Percentiles rank a stretch among this genome's conserved stretches.
phyloP scores from a whole-genome alignment of 768 basidiomycete genomes.

The Grammothele lineata region DNA sequence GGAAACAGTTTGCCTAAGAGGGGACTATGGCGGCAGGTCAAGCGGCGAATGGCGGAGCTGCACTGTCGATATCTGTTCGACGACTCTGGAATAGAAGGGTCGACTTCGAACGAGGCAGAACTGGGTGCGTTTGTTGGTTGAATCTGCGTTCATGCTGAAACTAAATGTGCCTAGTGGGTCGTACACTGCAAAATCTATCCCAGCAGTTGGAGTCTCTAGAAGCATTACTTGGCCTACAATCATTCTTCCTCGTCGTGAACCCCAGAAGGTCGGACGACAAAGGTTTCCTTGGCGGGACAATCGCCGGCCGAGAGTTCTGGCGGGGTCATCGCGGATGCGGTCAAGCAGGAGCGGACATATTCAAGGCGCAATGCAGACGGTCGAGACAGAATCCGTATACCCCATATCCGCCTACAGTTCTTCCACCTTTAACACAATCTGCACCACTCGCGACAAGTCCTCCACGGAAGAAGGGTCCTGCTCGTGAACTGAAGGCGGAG shows the following conservation, averaged over 20 bases:
- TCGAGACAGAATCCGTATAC: not conserved
- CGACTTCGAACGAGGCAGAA: too few species aligned
- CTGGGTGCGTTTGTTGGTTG: too few species aligned
- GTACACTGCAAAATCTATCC: constrained; percentile 46
- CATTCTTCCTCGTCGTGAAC: constrained; percentile 59
- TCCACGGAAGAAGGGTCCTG: constrained; percentile 17
- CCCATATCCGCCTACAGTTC: not conserved
- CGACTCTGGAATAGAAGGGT: not conserved
- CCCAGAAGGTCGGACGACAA: constrained; percentile 41
- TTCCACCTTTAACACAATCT: not conserved
- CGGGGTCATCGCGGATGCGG: constrained; percentile 56
- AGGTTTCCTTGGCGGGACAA: constrained; percentile 62
- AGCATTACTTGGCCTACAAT: constrained; percentile 48
- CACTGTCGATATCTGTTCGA: constrained; percentile 55
- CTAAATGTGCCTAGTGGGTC: constrained; percentile 34
- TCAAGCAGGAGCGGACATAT: constrained; percentile 49
- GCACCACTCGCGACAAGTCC: not conserved
- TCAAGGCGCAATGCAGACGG: constrained; percentile 44
- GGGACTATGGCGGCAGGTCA: constrained; percentile 26
- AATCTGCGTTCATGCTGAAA: too few species aligned
- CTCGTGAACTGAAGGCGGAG: constrained; percentile 43
- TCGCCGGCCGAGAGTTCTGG: constrained; percentile 64
- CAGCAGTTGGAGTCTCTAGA: constrained; percentile 51
- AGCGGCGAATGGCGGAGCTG: constrained; percentile 56
- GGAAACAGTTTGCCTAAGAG: too few species aligned